Base-by-base conservation (phyloP, 1,139 yeast genomes). In the Taphrina wiesneri region DNA sequence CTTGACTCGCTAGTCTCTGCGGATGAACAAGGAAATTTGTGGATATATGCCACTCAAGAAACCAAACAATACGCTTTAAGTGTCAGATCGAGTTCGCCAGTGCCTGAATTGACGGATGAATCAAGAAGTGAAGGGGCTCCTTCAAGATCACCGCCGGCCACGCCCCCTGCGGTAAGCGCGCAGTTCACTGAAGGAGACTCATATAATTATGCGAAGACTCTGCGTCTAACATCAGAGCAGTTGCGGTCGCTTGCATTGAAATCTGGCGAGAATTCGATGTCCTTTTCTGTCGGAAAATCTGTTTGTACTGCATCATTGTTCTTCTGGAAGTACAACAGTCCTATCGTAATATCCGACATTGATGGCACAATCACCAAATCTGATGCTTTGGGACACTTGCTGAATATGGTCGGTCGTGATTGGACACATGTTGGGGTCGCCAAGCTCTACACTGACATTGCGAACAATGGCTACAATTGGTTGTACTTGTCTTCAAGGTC, bases 371-470 rank as follows among this genome's bases (percentile, higher is more conserved):
- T 95, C 71, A 95, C 99, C 30, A 67, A 67, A 34, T 90, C 97
- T 0, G 99, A 95, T 78, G 99, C 99, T 0, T 80, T 95, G 72
- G 99, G 99, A 3, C 99, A 95, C 77, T 95, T 95, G 1, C 80
- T 93, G 75, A 92, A 96, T 41, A 86, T 93, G 84, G 80, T 95
- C 59, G 99, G 99, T 1, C 84, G 91, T 71, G 99, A 95, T 77
- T 95, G 99, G 99, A 95, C 99, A 0, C 99, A 95, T 75, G 84
- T 86, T 0, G 99, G 99, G 26, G 99, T 95, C 51, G 97, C 97
- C 1, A 87, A 86, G 72, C 79, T 95, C 68, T 95, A 92, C 75
- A 86, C 85, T 30, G 99, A 95, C 75, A 93, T 95, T 70, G 76
- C 83, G 56, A 80, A 82, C 67, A 95, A 95, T 75, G 99, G 99